These are phyloP conservation scores for Fusarium papillatum DNA, from an alignment of 2,329 filamentous ascomycete species.

Conservation along the genomic window DNA sequence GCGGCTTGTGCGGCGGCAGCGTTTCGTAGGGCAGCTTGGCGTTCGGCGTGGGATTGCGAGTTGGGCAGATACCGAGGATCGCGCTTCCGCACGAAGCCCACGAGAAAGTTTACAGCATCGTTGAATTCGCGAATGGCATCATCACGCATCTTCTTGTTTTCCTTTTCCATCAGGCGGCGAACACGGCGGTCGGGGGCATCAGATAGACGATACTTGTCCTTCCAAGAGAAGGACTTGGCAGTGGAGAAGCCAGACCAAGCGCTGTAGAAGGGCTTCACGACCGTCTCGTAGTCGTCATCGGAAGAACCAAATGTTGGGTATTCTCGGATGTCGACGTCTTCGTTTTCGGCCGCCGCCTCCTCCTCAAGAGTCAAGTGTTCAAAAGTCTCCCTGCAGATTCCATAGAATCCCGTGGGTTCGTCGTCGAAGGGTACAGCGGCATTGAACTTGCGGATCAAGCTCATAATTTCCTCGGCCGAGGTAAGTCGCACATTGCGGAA, in stretches of 20 bases:
- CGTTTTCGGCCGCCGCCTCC: conserved; percentile 78
- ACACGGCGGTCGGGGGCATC: conserved; percentile 90
- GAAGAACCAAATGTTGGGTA: conserved; percentile 89
- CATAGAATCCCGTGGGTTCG: conserved; percentile 86
- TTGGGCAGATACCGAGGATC: conserved; percentile 89
- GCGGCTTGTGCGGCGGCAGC: conserved; percentile 88
- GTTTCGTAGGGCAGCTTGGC: conserved; percentile 82
- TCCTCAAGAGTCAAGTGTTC: conserved; percentile 87
- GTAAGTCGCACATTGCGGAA: conserved; percentile 81
- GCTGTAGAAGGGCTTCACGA: conserved; percentile 85
- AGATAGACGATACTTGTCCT: conserved; percentile 84
- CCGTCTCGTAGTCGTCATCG: conserved; percentile 80
- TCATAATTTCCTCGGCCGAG: conserved; percentile 83
- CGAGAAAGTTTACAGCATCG: conserved; percentile 87
- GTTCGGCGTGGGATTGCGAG: conserved; percentile 82
- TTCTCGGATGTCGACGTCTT: conserved; percentile 68
- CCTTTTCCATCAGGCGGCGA: conserved; percentile 92
- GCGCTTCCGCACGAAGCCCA: conserved; percentile 90
- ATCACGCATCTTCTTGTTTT: conserved; percentile 88
- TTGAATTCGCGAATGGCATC: conserved; percentile 91
- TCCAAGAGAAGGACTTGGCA: conserved; percentile 89
- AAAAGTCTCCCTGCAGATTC: conserved; percentile 82
- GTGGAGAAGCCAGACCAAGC: conserved; percentile 88
- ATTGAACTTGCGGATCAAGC: conserved; percentile 85
- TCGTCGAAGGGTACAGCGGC: conserved; percentile 85